Percentiles rank a stretch among this genome's conserved stretches.
Evolutionary conservation across 495 filamentous ascomycete genomes (phyloP).

Genomic region (Neurospora sp.): DNA sequence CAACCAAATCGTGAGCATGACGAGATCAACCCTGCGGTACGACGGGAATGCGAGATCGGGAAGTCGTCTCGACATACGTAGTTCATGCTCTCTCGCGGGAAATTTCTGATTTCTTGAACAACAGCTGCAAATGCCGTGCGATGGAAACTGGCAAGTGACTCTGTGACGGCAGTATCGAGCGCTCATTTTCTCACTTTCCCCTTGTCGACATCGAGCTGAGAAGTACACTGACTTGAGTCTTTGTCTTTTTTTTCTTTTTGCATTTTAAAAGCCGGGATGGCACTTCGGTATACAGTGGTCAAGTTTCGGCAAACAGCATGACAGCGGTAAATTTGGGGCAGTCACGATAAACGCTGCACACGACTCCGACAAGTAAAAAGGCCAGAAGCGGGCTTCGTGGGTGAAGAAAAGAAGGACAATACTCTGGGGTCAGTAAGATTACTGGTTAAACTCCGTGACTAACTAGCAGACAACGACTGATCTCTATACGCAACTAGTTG

Average conservation of each 20-base stretch:
- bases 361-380: not conserved
- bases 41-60: not conserved
- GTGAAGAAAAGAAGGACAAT: not conserved
- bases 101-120: not conserved
- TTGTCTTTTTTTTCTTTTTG: not conserved
- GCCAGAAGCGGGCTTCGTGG: not conserved
- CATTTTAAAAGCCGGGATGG: not conserved
- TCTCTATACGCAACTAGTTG: not conserved
- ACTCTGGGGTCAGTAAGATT: not conserved
- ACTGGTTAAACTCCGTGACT: not conserved
- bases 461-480: not conserved
- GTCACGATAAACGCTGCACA: not conserved
- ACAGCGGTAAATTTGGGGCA: not conserved
- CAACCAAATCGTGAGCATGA: not conserved
- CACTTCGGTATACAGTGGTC: not conserved
- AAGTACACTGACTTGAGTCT: not conserved
- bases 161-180: not conserved
- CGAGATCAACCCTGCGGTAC: not conserved
- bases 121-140: constrained; percentile 1
- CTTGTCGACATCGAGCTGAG: not conserved
- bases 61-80: not conserved
- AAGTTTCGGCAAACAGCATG: not conserved
- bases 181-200: not conserved
- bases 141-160: not conserved
- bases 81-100: not conserved